Conservation (phyloP, 768 basidiomycete species). For the Suillus subluteus region DNA sequence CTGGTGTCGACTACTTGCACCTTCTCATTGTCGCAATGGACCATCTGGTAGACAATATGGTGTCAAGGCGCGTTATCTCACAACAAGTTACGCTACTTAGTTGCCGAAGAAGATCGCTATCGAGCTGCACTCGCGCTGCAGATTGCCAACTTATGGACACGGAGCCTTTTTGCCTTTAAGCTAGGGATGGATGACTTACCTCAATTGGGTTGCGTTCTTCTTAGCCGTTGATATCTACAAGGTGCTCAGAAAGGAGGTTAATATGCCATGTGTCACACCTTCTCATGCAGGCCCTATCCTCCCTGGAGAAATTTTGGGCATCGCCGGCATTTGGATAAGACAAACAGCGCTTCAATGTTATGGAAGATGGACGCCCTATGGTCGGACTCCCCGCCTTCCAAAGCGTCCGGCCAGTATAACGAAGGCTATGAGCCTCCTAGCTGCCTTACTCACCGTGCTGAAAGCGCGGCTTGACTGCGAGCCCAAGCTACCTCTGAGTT, state of each 20-base stretch:
- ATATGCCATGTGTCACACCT: slow-evolving; percentile 94
- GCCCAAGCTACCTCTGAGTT: slow-evolving; percentile 79
- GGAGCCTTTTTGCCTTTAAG: slow-evolving; percentile 85
- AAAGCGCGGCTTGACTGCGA: slow-evolving; percentile 64
- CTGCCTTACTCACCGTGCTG: slow-evolving; percentile 67
- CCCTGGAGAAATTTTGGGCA: slow-evolving; percentile 86
- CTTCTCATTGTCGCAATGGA: slow-evolving; percentile 96
- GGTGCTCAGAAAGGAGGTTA: slow-evolving; percentile 92
- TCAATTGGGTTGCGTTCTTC: slow-evolving; percentile 93
- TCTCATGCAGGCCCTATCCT: slow-evolving; percentile 84
- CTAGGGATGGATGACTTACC: slow-evolving; percentile 97
- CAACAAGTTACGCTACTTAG: slow-evolving; percentile 94
- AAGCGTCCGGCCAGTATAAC: background rate
- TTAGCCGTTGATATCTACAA: slow-evolving; percentile 93
- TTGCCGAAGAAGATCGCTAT: slow-evolving; percentile 85
- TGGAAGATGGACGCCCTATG: slow-evolving; percentile 65
- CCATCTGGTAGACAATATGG: slow-evolving; percentile 79
- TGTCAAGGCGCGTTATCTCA: slow-evolving; percentile 92
- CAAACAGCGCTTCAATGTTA: slow-evolving; percentile 65
- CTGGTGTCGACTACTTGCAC: slow-evolving; percentile 97
- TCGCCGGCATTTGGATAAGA: slow-evolving; percentile 65
- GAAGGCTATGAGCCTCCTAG: slow-evolving; percentile 57
- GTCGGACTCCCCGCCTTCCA: slow-evolving; percentile 14
- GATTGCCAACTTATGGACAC: slow-evolving; percentile 95
- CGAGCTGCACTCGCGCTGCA: slow-evolving; percentile 92